Base-by-base conservation (phyloP, 2,329 filamentous ascomycete genomes). In the Fusarium guadeloupense region DNA sequence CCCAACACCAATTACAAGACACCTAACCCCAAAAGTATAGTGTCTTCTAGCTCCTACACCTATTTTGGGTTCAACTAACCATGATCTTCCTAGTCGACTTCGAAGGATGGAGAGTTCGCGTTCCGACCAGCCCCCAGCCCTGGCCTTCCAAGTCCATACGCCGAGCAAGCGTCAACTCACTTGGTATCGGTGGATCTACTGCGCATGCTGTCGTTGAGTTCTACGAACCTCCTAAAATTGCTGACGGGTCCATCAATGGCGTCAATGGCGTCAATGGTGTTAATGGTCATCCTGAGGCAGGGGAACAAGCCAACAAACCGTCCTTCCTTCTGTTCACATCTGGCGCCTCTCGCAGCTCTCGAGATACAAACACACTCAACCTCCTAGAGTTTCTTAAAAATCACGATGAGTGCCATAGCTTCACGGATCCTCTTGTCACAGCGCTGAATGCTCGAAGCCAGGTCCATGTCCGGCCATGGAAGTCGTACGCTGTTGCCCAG, bases 171-270 rank as follows among this genome's bases (percentile, higher is more conserved):
- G 62, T 81, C 16, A 68, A 68, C 37, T 68, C 66, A 3, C 63
- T 80, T 50, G 80, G 79, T 3, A 80, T 78, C 20, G 79, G 80
- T 14, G 80, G 80, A 33, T 75, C 76, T 14, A 81, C 81, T 54
- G 76, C 75, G 0, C 80, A 82, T 54, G 69, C 72, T 4, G 75
- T 81, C 13, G 56, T 82, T 41, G 72, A 75, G 43, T 63, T 64
- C 9, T 67, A 68, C 13, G 42, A 66, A 4, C 49, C 64, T 0
- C 45, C 52, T 17, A 42, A 51, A 20, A 1, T 51, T 4, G 42
- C 50, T 5, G 55, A 58, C 6, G 38, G 38, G 1, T 20, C 21
- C 5, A 9, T 20, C 17, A 38, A 62, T 25, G 37, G 31, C 2
- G 0, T 8, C 8, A 38, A 54, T 1, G 21, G 49, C 1, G 13